Evolutionary conservation across 2,329 filamentous ascomycete genomes (phyloP).

Genomic region (Corinectria fuckeliana): DNA sequence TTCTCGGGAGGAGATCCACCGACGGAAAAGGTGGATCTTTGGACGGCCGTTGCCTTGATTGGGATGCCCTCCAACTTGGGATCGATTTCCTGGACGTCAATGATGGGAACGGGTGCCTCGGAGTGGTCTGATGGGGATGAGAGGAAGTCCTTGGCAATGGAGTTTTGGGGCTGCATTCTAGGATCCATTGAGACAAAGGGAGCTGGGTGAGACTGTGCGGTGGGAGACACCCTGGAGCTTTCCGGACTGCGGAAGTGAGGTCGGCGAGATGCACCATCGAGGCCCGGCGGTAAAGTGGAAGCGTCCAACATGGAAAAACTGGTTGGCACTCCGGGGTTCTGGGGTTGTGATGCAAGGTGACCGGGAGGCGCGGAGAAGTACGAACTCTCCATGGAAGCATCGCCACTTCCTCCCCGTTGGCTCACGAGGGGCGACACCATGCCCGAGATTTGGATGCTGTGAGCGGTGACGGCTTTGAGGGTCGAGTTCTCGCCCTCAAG

Average conservation of each 20-base stretch:
- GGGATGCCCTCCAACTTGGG: constrained; percentile 66
- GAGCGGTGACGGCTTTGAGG: constrained; percentile 41
- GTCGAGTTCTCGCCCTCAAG: constrained; percentile 47
- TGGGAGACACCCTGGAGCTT: constrained; percentile 45
- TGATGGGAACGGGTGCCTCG: constrained; percentile 50
- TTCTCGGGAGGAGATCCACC: constrained; percentile 31
- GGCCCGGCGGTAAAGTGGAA: constrained; percentile 41
- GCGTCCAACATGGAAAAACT: constrained; percentile 31
- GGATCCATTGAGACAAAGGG: constrained; percentile 52
- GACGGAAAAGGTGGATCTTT: constrained; percentile 59
- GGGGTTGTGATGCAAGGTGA: constrained; percentile 29
- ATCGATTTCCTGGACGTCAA: constrained; percentile 65
- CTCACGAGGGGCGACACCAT: constrained; percentile 41
- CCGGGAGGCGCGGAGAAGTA: constrained; percentile 30
- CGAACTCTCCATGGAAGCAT: constrained; percentile 31
- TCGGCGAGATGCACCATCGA: constrained; percentile 44
- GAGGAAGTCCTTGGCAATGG: constrained; percentile 46
- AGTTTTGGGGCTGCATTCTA: constrained; percentile 50
- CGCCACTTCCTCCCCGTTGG: constrained; percentile 36
- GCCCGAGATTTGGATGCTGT: constrained; percentile 39
- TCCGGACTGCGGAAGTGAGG: constrained; percentile 41
- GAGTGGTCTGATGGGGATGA: constrained; percentile 40
- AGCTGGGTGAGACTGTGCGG: constrained; percentile 44
- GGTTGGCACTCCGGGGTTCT: constrained; percentile 22
- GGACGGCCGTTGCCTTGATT: constrained; percentile 60